These are phyloP conservation scores for Pisolithus thermaeus DNA, from an alignment of 1,284 basidiomycete species.

Conservation along the genomic window DNA sequence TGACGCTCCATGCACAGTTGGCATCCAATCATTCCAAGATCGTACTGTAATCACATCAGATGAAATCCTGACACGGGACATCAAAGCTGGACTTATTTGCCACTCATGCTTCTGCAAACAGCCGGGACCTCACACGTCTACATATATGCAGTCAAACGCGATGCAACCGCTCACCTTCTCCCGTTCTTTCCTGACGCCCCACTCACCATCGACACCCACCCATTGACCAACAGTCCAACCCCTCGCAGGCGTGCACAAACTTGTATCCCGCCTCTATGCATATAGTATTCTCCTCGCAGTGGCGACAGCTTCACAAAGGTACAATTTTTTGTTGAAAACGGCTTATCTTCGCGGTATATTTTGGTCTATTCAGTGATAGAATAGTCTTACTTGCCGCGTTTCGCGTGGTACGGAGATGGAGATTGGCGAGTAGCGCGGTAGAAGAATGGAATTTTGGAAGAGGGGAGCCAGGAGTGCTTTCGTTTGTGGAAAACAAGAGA, in stretches of 20 bases:
- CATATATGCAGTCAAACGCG: constrained; percentile 49
- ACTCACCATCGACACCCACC: constrained; percentile 50
- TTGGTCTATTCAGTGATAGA: constrained; percentile 38
- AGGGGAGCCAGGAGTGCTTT: constrained; percentile 87
- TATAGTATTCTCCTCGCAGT: constrained; percentile 69
- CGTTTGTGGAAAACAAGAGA: constrained; percentile 77
- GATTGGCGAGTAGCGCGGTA: constrained; percentile 84
- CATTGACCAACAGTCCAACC: constrained; percentile 62
- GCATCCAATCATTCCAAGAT: neutral
- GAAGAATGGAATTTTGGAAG: constrained; percentile 92
- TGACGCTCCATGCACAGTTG: too few species aligned
- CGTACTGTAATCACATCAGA: constrained; percentile 25
- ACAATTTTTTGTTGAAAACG: constrained; percentile 63
- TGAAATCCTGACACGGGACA: constrained; percentile 77
- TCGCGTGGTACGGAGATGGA: constrained; percentile 58
- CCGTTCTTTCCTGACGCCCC: constrained; percentile 69
- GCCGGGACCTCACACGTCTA: neutral
- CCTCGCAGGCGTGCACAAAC: constrained; percentile 61
- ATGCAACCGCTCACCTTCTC: constrained; percentile 59
- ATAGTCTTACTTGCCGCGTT: constrained; percentile 36
- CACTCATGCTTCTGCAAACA: neutral
- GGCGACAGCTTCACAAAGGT: constrained; percentile 64
- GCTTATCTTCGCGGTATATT: constrained; percentile 48
- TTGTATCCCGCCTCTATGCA: constrained; percentile 59
- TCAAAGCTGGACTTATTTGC: constrained; percentile 75